phyloP scores from a whole-genome alignment of 2,329 filamentous ascomycete genomes.

The Lachnum nothofagi region DNA sequence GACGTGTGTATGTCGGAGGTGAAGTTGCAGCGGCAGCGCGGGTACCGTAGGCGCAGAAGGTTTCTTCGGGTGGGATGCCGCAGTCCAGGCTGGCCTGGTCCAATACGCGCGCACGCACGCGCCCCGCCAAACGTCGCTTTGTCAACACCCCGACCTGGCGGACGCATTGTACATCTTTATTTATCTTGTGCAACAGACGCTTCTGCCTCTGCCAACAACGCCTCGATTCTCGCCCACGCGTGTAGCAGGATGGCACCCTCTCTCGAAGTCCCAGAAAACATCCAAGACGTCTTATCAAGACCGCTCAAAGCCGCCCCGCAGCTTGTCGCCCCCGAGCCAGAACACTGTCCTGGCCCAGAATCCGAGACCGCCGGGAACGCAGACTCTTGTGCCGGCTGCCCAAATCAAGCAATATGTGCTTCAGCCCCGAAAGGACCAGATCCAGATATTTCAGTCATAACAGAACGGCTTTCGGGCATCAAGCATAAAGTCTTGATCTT shows the following conservation, averaged over 20 bases:
- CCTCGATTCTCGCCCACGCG: constrained; percentile 1
- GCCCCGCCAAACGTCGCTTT: not conserved
- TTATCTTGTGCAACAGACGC: too few relatives aligned
- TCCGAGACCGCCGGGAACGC: constrained; percentile 63
- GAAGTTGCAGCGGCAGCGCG: too few relatives aligned
- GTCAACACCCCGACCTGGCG: not conserved
- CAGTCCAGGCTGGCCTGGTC: too few relatives aligned
- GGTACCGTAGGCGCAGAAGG: too few relatives aligned
- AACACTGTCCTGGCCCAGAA: constrained; percentile 91
- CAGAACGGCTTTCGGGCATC: constrained; percentile 72
- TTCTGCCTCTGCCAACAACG: too few relatives aligned
- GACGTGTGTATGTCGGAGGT: too few relatives aligned
- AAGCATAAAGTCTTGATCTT: constrained; percentile 88
- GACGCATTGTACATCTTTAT: too few relatives aligned
- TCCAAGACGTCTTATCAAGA: constrained; percentile 67
- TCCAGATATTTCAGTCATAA: constrained; percentile 85
- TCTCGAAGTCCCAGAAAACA: constrained; percentile 65
- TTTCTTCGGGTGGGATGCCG: too few relatives aligned
- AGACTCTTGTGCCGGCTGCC: constrained; percentile 89
- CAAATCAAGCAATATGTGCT: constrained; percentile 92
- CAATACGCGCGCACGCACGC: not conserved
- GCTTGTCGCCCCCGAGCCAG: constrained; percentile 89
- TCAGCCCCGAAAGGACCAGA: constrained; percentile 92
- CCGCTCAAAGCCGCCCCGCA: constrained; percentile 73
- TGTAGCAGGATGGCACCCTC: constrained; percentile 67